These are phyloP conservation scores for Arxiozyma heterogenica DNA, from an alignment of 1,139 yeast species.

Conservation along the genomic window DNA sequence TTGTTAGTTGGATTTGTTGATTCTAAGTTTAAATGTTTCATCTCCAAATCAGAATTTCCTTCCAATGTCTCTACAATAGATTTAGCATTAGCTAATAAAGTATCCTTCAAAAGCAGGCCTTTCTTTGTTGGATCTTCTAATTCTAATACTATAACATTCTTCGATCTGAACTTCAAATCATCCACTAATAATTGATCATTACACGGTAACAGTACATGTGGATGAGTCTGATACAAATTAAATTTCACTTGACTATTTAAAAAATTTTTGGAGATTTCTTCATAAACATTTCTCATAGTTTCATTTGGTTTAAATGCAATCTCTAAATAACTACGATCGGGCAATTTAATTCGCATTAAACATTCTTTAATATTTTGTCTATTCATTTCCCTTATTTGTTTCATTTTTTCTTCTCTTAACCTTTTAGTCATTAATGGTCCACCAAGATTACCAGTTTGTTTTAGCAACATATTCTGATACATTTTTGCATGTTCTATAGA, in stretches of 20 bases:
- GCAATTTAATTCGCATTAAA: constrained; percentile 43
- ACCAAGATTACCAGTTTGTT: constrained; percentile 30
- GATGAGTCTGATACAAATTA: constrained; percentile 37
- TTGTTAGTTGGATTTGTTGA: background rate
- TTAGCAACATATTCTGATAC: constrained; percentile 41
- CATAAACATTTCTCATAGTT: constrained; percentile 34
- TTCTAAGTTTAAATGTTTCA: background rate
- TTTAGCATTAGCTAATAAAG: constrained; percentile 15
- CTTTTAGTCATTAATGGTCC: constrained; percentile 28
- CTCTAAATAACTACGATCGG: constrained; percentile 45
- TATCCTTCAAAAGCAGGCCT: constrained; percentile 33
- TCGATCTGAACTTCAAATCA: constrained; percentile 26
- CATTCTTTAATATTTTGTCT: constrained; percentile 21
- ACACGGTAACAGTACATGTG: constrained; percentile 34
- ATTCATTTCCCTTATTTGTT: constrained; percentile 1
- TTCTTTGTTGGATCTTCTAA: constrained; percentile 27
- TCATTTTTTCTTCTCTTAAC: constrained; percentile 25
- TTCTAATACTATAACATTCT: constrained; percentile 31
- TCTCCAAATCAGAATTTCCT: background rate
- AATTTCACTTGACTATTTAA: constrained; percentile 31
- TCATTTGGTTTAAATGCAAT: constrained; percentile 36
- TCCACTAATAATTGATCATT: constrained; percentile 14
- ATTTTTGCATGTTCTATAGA: constrained; percentile 46
- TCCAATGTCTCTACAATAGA: constrained; percentile 2
- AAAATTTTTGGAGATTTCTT: constrained; percentile 20